Percentiles rank a stretch among this genome's conserved stretches.
These are phyloP conservation scores for Noccaea caerulescens DNA, from an alignment of 345 rosid genomes.

Conservation along the genomic window DNA sequence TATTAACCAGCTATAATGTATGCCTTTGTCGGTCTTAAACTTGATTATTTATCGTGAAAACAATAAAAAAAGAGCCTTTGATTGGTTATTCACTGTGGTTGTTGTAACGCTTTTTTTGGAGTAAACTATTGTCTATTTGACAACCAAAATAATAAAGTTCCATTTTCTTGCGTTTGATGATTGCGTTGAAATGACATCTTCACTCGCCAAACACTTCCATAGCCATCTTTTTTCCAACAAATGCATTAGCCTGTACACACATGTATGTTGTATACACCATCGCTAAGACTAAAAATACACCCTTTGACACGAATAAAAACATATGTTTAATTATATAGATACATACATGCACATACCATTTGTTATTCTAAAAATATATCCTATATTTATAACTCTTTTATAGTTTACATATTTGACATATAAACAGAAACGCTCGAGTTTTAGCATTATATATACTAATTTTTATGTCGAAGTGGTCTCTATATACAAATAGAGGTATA, in stretches of 20 bases:
- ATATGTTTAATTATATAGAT: neutral
- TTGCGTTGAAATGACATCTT: conserved; percentile 18
- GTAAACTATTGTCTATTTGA: neutral
- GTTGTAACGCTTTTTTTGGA: conserved; percentile 24
- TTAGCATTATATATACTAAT: conserved; percentile 1
- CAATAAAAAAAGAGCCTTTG: neutral
- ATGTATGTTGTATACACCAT: neutral
- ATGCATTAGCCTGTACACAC: neutral
- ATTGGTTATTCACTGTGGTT: conserved; percentile 35
- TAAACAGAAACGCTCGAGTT: neutral
- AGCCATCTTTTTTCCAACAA: conserved; percentile 5
- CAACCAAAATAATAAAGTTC: conserved; percentile 3
- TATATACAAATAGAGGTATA: too few relatives aligned
- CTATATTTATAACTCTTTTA: neutral
- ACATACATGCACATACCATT: neutral
- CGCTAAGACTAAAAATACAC: neutral
- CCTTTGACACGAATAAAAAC: neutral
- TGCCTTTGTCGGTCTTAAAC: conserved; percentile 37
- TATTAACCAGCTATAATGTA: conserved; percentile 28
- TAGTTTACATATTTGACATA: conserved; percentile 1
- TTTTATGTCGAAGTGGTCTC: neutral
- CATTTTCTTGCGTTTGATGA: conserved; percentile 10
- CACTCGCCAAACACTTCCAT: conserved; percentile 27
- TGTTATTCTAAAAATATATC: neutral
- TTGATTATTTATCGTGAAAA: conserved; percentile 14